A percentile compares a stretch with the other conserved stretches of the same genome.
phyloP scores from a whole-genome alignment of 2,329 filamentous ascomycete genomes.

The Thelonectria discophora region DNA sequence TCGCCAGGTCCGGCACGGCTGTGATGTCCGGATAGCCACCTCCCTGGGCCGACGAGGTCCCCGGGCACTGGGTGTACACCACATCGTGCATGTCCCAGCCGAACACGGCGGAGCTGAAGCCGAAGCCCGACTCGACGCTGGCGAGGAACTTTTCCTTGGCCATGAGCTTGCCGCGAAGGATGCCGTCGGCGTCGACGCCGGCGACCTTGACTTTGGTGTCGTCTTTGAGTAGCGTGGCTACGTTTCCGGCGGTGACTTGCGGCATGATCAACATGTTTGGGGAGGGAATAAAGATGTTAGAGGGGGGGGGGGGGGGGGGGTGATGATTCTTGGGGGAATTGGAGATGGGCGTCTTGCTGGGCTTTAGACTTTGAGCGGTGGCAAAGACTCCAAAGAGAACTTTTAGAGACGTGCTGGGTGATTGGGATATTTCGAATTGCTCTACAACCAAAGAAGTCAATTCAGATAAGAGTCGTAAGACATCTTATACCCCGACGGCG shows the following conservation, averaged over 20 bases:
- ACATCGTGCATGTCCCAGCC: slow-evolving; percentile 90
- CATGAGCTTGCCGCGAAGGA: slow-evolving; percentile 23
- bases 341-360: neutral
- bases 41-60: slow-evolving; percentile 81
- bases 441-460: neutral
- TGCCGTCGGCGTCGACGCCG: slow-evolving; percentile 20
- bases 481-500: neutral
- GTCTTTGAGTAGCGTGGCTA: slow-evolving; percentile 13
- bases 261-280: slow-evolving; percentile 2
- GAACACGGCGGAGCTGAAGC: slow-evolving; percentile 85
- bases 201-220: slow-evolving; percentile 26
- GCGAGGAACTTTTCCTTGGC: slow-evolving; percentile 49
- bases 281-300: no score
- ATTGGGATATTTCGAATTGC: neutral
- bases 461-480: neutral
- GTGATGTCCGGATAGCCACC: slow-evolving; percentile 82
- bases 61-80: slow-evolving; percentile 79
- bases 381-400: no score
- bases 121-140: slow-evolving; percentile 77
- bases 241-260: slow-evolving; percentile 7
- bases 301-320: neutral
- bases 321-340: neutral
- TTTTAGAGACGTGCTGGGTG: no score
- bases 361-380: neutral
- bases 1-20: slow-evolving; percentile 75